Evolutionary conservation across 2,329 filamentous ascomycete species (phyloP), one percentile per base, ranked within the genome.

Genomic region (Gaeumannomyces sp.): DNA sequence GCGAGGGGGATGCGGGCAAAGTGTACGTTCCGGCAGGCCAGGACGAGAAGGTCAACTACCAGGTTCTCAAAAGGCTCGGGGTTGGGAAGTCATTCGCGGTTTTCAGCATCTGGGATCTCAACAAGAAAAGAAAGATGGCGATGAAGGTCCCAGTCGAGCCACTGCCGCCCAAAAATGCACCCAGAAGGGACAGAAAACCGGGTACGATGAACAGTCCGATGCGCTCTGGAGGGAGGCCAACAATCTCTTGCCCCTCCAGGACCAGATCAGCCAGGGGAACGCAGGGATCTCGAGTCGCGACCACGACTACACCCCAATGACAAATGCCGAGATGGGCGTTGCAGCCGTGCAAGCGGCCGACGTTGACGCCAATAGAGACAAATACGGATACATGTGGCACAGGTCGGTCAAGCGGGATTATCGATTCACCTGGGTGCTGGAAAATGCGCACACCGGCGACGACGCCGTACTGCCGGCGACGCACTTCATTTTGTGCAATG

Each of bases 171-270:
- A 53, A 10, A 19, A 8, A 19, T 6, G 22, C 45, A 11, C 2
- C 22, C 1, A 1, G 2, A 11, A 10, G 4, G 19, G 45, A 8
- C 6, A 8, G 19, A 8, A 3, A 10, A 2, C n/a, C n/a, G 14
- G 11, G 7, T n/a, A 53, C 45, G 10, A n/a, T 2, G 22, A 53
- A 11, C 4, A 53, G 45, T 8, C 3, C n/a, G 22, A 53, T 11
- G 7, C 7, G 22, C 45, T 25, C 45, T 2, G 22, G 45, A 53
- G 8, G 4, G 45, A 53, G 45, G 22, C 22, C 16, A 8, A 53
- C 19, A n/a, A n/a, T 11, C 45, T 53, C 45, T 10, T 22, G 45
- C 10, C 7, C 7, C 19, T 53, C 45, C 45, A 53, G 22, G 2
- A n/a, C 16, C 19, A n/a, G 2, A 53, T 25, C 45, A n/a, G 7